These are phyloP conservation scores for Saccharomyces cerevisiae DNA, from an alignment of 805 yeast species.

Conservation along the genomic window DNA sequence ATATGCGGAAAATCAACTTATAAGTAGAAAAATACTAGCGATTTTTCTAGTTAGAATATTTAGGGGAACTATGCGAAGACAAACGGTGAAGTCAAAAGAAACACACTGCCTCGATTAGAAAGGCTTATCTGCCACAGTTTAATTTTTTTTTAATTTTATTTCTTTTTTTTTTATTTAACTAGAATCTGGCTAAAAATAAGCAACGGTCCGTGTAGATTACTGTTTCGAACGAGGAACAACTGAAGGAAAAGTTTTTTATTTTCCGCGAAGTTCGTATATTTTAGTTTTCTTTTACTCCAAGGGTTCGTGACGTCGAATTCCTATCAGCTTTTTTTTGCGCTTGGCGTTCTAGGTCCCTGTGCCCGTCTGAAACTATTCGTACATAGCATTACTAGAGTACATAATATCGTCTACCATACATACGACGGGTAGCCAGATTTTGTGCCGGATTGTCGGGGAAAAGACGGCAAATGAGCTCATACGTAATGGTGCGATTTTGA, in stretches of 20 bases:
- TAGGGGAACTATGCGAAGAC: background rate
- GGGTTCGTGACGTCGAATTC: background rate
- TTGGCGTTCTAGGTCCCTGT: background rate
- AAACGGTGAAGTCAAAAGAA: background rate
- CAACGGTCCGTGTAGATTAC: background rate
- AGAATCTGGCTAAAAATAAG: background rate
- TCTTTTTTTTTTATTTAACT: background rate
- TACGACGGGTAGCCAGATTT: background rate
- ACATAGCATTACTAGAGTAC: background rate
- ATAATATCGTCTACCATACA: background rate
- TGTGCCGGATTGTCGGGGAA: background rate
- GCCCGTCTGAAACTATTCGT: background rate
- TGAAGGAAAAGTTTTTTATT: background rate
- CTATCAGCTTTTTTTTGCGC: background rate
- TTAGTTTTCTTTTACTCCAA: background rate
- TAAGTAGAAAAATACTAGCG: background rate
- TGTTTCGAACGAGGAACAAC: background rate
- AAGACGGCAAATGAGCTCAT: background rate
- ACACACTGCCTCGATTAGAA: background rate
- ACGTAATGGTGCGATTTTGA: background rate
- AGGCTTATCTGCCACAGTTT: background rate
- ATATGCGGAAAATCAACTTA: background rate
- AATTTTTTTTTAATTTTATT: background rate
- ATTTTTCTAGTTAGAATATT: background rate
- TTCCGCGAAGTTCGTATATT: background rate